Base-by-base conservation (phyloP, 2,329 filamentous ascomycete genomes). In the Huntiella omanensis region DNA sequence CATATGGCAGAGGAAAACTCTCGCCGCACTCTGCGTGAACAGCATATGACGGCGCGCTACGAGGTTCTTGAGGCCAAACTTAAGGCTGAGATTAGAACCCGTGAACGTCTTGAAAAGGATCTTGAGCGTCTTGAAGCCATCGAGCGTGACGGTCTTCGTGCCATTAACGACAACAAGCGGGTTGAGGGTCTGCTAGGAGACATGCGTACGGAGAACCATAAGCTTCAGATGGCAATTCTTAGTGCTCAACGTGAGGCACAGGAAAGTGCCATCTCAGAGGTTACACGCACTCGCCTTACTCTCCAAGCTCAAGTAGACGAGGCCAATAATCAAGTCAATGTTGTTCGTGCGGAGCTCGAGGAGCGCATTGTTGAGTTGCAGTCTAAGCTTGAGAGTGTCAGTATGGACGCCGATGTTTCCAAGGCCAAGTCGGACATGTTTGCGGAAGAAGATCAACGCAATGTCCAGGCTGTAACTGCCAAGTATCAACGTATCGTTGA, bases 1-100 rank as follows among this genome's bases (percentile, higher is more conserved):
- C 80, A 93, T 51, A 77, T 95, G 51, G 77, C 81, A 16, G 77
- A 83, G 55, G 87, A 96, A 57, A 88, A 87, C 57, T 76, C 80
- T 28, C 70, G 73, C 33, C 87, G 82, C 63, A 75, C 77, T 55
- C 81, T 82, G 62, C 80, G 80, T 58, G 83, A 92, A 58, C 77
- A 83, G 53, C 78, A 84, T 49, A 74, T 83, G 53, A 68, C 86
- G 53, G 84, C 83, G 51, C 69, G 85, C 52, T 83, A 84, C 54
- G 80, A 88, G 55, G 78, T 85, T 35, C 71, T 93, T 17, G 83
- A 87, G 54, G 77, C 77, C 36, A 76, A 76, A 56, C 71, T 93
- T 2, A 80, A 82, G 55, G 78, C 80, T 11, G 83, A 88, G 60
- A 70, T 77, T 8, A 75, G 75, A 55, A 80, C 76, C 32, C 70